Base-by-base conservation (phyloP, 176 grass and related monocot genomes). In the sorghum (Sorghum bicolor) region DNA sequence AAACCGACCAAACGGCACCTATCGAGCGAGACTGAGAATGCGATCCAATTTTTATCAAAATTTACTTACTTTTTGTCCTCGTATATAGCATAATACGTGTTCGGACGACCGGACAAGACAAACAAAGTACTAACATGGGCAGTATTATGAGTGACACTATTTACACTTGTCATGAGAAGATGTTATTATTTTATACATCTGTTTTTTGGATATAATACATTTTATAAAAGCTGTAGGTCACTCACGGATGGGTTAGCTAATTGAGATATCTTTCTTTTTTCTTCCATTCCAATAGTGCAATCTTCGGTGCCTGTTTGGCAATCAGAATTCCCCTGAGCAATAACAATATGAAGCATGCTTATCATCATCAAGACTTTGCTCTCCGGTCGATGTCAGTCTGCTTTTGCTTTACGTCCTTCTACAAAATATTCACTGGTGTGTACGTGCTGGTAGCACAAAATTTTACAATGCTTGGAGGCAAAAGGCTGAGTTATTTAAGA, bases 361-460 rank as follows among this genome's bases (percentile, higher is more conserved):
- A 72, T 72, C 52, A 52, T 68, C 29, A 74, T 84, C 74, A 40
- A 70, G 33, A 62, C 48, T 45, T 30, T 38, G 28, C 65, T 71
- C 37, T 16, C 36, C 22, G 13, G 24, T 67, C 10, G 64, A 66
- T 72, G 44, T 73, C 26, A 73, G 37, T 65, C 28, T 79, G 43
- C 41, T 34, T 78, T 88, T 34, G 15, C 32, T 72, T 45, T 66
- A 53, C 17, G 26, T 48, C 57, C 10, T 22, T 64, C 32, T 52
- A 64, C 76, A 79, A 84, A 84, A 67, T 84, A 84, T 45, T 82
- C 44, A 72, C 26, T 40, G 44, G 70, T 75, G 31, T 61, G 39
- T 61, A 64, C 43, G 43, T 80, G 72, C 63, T 52, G 12, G 5
- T 19, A 76, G 57, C 55, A 65, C 25, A 77, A 78, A 85, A 76